A percentile compares a stretch with the other conserved stretches of the same genome.
Conservation (phyloP, 2,329 filamentous ascomycete genomes). For the Fusarium nelsonii region DNA sequence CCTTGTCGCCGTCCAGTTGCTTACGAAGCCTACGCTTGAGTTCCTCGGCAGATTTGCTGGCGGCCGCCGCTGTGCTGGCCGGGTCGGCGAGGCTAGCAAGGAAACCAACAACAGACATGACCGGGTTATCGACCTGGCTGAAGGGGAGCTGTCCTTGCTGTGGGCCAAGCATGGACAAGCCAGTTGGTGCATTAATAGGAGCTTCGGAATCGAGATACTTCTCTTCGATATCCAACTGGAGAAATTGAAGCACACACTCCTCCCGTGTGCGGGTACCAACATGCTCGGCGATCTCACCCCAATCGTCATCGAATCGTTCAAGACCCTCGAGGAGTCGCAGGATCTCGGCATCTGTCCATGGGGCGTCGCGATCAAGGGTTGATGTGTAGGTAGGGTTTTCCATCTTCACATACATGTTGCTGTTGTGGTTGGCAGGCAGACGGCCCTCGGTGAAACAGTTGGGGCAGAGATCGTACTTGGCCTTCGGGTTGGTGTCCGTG, state of each 20-base stretch:
- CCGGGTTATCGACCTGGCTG: constrained; percentile 92
- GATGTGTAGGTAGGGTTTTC: constrained; percentile 88
- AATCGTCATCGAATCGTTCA: constrained; percentile 95
- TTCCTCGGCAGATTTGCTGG: constrained; percentile 86
- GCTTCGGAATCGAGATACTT: constrained; percentile 88
- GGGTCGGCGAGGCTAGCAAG: constrained; percentile 92
- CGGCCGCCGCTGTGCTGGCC: constrained; percentile 88
- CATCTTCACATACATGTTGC: constrained; percentile 86
- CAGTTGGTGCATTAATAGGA: constrained; percentile 64
- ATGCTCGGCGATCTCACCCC: constrained; percentile 91
- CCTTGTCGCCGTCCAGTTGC: constrained; percentile 73
- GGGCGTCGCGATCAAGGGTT: constrained; percentile 83
- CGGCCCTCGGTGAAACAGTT: constrained; percentile 89
- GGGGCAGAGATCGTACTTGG: constrained; percentile 89
- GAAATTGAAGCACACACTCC: constrained; percentile 96
- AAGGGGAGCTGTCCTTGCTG: constrained; percentile 88
- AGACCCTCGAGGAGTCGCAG: constrained; percentile 91
- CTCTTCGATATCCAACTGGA: constrained; percentile 97
- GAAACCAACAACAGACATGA: constrained; percentile 96
- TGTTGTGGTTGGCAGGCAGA: constrained; percentile 82
- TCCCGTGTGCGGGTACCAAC: constrained; percentile 92
- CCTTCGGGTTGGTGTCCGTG: constrained; percentile 70
- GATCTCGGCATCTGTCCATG: constrained; percentile 92
- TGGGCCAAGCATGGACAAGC: constrained; percentile 75
- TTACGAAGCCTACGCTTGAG: constrained; percentile 84